These are phyloP conservation scores for Puccinia coronata DNA, from an alignment of 1,284 basidiomycete genomes.

Conservation along the genomic window DNA sequence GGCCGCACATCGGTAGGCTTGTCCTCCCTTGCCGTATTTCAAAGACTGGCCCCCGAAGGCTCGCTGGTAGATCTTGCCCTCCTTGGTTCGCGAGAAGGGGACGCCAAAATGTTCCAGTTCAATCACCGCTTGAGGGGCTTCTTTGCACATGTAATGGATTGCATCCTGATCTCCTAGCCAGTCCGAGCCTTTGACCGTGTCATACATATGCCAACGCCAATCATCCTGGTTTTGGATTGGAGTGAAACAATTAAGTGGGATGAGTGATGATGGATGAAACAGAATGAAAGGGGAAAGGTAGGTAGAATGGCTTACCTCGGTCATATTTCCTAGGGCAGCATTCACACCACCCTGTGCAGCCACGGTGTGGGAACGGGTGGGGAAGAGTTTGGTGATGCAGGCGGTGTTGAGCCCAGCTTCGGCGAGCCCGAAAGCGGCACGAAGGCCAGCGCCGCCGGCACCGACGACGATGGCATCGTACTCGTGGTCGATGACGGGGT, in stretches of 20 bases:
- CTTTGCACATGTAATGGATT: conserved; percentile 98
- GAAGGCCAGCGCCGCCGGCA: conserved; percentile 95
- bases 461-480: conserved; percentile 58
- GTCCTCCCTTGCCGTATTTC: conserved; percentile 96
- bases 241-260: not conserved
- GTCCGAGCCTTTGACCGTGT: conserved; percentile 85
- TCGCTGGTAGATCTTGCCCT: conserved; percentile 99
- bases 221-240: too few species aligned
- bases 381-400: conserved; percentile 92
- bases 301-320: conserved; percentile 65
- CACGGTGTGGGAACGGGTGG: conserved; percentile 98
- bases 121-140: conserved; percentile 88
- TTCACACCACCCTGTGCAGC: conserved; percentile 99
- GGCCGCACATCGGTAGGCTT: conserved; percentile 98
- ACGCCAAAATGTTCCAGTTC: conserved; percentile 99
- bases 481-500: conserved; percentile 92
- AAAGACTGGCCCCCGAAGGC: conserved; percentile 99
- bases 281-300: too few species aligned
- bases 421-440: conserved; percentile 97
- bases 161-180: conserved; percentile 99
- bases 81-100: conserved; percentile 97
- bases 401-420: conserved; percentile 92
- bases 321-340: conserved; percentile 98
- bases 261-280: not conserved
- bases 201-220: conserved; percentile 99